These are phyloP conservation scores for Blepharisma undulans DNA, from an alignment of 169 alveolate species.

Conservation along the genomic window DNA sequence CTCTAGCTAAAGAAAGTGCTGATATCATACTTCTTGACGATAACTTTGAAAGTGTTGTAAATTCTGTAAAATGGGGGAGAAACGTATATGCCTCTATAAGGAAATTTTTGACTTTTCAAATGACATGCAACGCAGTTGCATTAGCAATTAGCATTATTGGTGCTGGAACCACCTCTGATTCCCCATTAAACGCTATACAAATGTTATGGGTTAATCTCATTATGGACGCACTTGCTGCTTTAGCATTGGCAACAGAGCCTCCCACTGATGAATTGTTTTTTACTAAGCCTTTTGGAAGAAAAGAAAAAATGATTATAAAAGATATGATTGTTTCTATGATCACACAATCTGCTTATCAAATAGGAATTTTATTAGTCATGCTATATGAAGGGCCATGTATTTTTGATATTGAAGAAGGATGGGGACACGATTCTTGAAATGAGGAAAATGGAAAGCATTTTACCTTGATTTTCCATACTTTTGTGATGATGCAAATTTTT, in stretches of 20 bases:
- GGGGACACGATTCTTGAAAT: conserved; percentile 15
- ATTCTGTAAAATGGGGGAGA: conserved; percentile 35
- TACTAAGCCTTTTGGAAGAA: conserved; percentile 78
- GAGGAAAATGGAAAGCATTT: conserved; percentile 43
- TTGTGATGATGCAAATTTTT: conserved; percentile 81
- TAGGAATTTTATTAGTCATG: conserved; percentile 56
- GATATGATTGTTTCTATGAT: conserved; percentile 78
- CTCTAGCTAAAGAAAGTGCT: conserved; percentile 75
- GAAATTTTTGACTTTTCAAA: conserved; percentile 77
- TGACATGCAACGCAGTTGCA: conserved; percentile 76
- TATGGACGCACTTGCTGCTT: conserved; percentile 86
- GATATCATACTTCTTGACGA: conserved; percentile 80
- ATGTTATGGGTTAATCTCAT: conserved; percentile 85
- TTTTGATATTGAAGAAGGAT: conserved; percentile 43
- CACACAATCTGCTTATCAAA: conserved; percentile 72
- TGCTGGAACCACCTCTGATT: conserved; percentile 45
- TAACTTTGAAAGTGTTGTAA: conserved; percentile 41
- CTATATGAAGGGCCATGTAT: conserved; percentile 72
- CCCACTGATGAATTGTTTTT: conserved; percentile 69
- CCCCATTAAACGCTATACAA: conserved; percentile 85
- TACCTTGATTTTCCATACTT: conserved; percentile 72
- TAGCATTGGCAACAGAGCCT: conserved; percentile 86
- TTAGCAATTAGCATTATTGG: conserved; percentile 49
- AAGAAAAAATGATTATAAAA: conserved; percentile 78
- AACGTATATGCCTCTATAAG: conserved; percentile 53